These are phyloP conservation scores for Heliamphora pulchella DNA, from an alignment of 179 eudicot genomes.

Conservation along the genomic window DNA sequence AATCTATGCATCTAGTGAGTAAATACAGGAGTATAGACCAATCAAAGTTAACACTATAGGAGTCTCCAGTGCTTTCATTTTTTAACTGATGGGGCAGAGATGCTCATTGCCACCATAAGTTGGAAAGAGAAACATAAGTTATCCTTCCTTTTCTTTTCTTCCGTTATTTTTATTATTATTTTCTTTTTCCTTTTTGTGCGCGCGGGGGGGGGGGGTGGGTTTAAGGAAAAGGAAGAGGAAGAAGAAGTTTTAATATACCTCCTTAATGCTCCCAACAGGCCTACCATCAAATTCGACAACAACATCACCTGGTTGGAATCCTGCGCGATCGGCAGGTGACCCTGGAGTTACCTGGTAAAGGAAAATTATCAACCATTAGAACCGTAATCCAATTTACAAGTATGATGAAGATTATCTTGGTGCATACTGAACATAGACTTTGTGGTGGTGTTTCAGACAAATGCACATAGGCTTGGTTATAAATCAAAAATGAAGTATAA, in stretches of 20 bases:
- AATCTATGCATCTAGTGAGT: neutral
- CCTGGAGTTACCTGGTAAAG: conserved; percentile 64
- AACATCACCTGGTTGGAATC: conserved; percentile 73
- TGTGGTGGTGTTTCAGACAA: too few species aligned
- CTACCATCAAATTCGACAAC: conserved; percentile 56
- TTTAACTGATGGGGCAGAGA: neutral
- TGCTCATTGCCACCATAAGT: neutral
- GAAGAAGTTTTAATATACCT: conserved; percentile 34
- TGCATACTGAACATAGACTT: neutral
- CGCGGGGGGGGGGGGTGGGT: too few species aligned
- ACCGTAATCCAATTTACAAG: neutral
- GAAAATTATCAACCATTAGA: conserved; percentile 10
- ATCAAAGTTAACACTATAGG: neutral
- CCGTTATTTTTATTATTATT: too few species aligned
- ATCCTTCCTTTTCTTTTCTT: too few species aligned
- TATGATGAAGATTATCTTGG: neutral
- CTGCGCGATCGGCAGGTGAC: conserved; percentile 78
- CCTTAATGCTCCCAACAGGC: conserved; percentile 64
- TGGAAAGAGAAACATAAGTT: neutral
- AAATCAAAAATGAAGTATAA: neutral
- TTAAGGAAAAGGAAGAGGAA: too few species aligned
- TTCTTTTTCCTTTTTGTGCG: neutral
- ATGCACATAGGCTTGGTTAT: neutral
- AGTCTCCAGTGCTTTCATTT: neutral
- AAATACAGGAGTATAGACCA: neutral